Evolutionary conservation across 2,329 filamentous ascomycete species (phyloP).

Genomic region (Magnaporthales sp.): DNA sequence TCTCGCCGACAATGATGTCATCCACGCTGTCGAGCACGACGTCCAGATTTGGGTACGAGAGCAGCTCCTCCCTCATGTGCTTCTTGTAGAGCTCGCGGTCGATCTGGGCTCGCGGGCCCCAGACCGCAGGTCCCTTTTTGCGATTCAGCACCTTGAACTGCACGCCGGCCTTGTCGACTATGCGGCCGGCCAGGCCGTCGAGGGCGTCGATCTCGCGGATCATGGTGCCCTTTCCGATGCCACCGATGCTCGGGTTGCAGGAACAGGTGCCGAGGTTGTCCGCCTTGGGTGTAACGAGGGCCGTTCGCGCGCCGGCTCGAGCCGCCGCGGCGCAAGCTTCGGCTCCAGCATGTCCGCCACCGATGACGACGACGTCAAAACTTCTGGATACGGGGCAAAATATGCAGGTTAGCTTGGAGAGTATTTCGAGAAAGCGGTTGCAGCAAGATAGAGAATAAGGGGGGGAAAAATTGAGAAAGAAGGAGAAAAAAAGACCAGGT

Average conservation of each 20-base stretch:
- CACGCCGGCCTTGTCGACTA: constrained; percentile 90
- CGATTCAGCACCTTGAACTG: constrained; percentile 87
- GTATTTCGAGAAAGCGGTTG: not conserved
- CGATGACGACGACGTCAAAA: constrained; percentile 92
- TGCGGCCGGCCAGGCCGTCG: constrained; percentile 77
- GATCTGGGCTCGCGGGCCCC: constrained; percentile 94
- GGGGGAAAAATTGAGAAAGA: not conserved
- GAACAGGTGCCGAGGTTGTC: constrained; percentile 92
- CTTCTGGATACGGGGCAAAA: constrained; percentile 33
- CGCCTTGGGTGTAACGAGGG: constrained; percentile 77
- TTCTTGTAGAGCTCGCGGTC: constrained; percentile 82
- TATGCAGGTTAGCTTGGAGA: not conserved
- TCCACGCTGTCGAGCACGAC: constrained; percentile 83
- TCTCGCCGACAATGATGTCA: constrained; percentile 71
- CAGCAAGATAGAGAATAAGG: too few species aligned
- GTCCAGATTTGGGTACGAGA: constrained; percentile 66
- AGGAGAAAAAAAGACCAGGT: too few species aligned
- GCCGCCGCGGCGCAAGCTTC: constrained; percentile 91
- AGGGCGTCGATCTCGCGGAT: constrained; percentile 90
- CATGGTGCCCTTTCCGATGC: constrained; percentile 98
- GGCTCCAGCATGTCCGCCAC: constrained; percentile 89
- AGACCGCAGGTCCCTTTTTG: constrained; percentile 88
- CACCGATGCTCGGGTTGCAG: constrained; percentile 94
- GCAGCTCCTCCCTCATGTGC: constrained; percentile 83
- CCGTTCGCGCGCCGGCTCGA: constrained; percentile 78